Percentiles rank a stretch among this genome's conserved stretches.
These are phyloP conservation scores for Cymbopogon citratus DNA, from an alignment of 176 grass and related monocot genomes.

Conservation along the genomic window DNA sequence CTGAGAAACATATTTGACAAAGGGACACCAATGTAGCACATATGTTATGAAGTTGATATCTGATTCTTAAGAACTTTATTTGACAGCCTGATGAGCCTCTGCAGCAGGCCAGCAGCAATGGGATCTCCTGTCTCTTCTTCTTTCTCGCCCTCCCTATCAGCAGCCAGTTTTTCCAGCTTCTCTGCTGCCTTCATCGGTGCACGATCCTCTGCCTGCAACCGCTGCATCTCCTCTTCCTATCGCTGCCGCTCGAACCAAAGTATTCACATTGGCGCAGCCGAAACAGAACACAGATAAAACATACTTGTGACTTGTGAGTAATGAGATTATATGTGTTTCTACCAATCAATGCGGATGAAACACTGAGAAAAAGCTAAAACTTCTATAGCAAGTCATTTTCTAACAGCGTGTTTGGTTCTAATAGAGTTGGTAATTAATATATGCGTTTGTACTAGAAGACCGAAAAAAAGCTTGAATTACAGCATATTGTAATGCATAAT, in stretches of 20 bases:
- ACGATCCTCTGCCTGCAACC: constrained; percentile 71
- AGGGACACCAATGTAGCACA: background rate
- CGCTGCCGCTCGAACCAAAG: constrained; percentile 96
- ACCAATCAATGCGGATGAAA: background rate
- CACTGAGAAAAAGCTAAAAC: background rate
- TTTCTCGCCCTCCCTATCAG: constrained; percentile 82
- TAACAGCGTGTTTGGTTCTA: no score
- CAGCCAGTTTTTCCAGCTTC: constrained; percentile 59
- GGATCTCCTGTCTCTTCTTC: constrained; percentile 69
- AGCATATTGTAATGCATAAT: no score
- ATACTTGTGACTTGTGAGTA: constrained; percentile 7
- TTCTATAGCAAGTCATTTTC: background rate
- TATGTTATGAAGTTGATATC: background rate
- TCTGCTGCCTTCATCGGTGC: constrained; percentile 84
- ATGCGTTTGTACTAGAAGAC: no score
- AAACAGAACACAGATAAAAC: constrained; percentile 52
- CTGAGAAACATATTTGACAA: constrained; percentile 6
- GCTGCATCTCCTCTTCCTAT: constrained; percentile 91
- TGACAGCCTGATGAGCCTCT: constrained; percentile 44
- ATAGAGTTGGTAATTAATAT: no score
- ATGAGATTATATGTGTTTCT: background rate
- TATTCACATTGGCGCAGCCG: constrained; percentile 79
- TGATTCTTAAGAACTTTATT: constrained; percentile 27
- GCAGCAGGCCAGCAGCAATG: constrained; percentile 64
- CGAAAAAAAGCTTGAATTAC: no score